Evolutionary conservation across 2,329 filamentous ascomycete genomes (phyloP).

Genomic region (Fusarium temperatum): DNA sequence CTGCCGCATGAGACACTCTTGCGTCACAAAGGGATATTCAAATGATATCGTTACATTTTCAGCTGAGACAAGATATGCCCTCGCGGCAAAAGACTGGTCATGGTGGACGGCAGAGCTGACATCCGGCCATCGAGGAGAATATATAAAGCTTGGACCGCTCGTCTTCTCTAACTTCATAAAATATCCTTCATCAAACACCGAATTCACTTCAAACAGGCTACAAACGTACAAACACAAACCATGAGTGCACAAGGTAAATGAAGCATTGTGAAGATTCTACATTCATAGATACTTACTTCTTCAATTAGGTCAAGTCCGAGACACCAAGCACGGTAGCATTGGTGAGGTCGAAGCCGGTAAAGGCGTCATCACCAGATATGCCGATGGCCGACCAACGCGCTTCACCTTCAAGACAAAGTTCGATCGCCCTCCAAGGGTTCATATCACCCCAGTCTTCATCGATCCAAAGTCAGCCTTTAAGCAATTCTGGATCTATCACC

Average conservation of each 20-base stretch:
- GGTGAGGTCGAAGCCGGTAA: background rate
- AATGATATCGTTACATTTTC: background rate
- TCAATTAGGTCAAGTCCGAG: background rate
- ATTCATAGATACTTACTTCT: background rate
- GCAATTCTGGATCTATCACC: background rate
- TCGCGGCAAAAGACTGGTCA: accelerated
- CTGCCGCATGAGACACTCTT: background rate
- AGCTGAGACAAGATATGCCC: background rate
- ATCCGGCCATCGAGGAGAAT: accelerated
- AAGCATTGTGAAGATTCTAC: accelerated
- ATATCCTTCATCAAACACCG: accelerated
- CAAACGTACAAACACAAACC: accelerated
- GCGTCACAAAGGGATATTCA: accelerated
- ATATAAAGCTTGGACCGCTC: accelerated
- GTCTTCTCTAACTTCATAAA: accelerated
- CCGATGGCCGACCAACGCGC: background rate
- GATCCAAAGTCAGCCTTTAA: background rate
- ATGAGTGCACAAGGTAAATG: background rate
- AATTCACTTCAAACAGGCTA: background rate
- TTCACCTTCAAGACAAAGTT: slow-evolving; percentile 5
- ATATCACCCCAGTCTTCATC: background rate
- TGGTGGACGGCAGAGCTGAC: accelerated
- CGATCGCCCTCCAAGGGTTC: background rate
- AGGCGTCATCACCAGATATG: background rate
- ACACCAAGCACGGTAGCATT: background rate